Evolutionary conservation across 176 grass and related monocot genomes (phyloP), one percentile per base, ranked within the genome.

Genomic region (Aegilops longissima): DNA sequence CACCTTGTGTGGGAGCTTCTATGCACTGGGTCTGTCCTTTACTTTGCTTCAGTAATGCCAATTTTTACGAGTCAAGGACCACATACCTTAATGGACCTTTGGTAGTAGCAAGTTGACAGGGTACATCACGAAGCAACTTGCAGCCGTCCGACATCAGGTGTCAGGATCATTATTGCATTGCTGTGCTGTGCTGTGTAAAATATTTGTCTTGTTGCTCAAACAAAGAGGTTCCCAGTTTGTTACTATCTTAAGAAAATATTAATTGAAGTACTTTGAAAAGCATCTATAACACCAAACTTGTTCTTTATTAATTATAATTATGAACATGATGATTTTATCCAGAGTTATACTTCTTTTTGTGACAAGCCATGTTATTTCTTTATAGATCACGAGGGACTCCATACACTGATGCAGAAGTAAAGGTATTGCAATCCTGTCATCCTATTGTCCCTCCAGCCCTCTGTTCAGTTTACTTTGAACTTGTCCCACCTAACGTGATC

Each of bases 361-460:
- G 45, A 86, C 29, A 80, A 76, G 34, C 38, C n/a, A 13, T 69
- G 39, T 66, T 68, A 52, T 80, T 70, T 66, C 16, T 65, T 82
- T 86, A 29, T 84, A 99, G 97, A 67, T 91, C 90, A 68, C 93
- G 94, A 58, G 80, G 76, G 18, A 88, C 83, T 68, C 94, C 97
- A 74, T 99, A 99, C 78, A 88, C 97, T 3, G 94, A 99, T 85
- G 94, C 88, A 80, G 97, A 99, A 82, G 88, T 99, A 39, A 99
- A 99, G 97, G 97, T 99, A 94, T 49, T 67, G 3, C 31, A 76
- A 13, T 84, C n/a, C 21, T 78, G 34, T 5, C 56, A 65, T 69
- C 40, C 64, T 56, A 24, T 61, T 71, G 6, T 73, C 77, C 27
- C 58, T 61, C 44, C 20, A 10, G 3, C 9, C 29, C 9, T 73